Evolutionary conservation across 169 alveolate species (phyloP).

Genomic region (Cryptosporidium muris): DNA sequence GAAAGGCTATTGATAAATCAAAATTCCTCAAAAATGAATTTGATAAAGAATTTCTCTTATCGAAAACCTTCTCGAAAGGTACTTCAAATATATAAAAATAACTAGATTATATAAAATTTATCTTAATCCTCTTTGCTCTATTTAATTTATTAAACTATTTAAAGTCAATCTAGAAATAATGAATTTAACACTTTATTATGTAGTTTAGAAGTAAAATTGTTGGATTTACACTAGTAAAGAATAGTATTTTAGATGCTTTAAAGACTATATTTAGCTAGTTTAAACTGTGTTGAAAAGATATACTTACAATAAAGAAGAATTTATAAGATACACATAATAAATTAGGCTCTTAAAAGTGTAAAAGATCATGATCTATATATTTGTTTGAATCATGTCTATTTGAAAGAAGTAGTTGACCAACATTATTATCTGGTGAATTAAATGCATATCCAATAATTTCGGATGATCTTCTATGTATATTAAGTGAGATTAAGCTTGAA

Average conservation of each 20-base stretch:
- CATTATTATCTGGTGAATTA: slow-evolving; percentile 58
- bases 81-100: background rate
- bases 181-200: too few relatives aligned
- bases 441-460: slow-evolving; percentile 70
- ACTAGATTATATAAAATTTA: too few relatives aligned
- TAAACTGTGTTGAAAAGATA: background rate
- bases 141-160: background rate
- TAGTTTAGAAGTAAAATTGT: too few relatives aligned
- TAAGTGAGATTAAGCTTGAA: slow-evolving; percentile 6
- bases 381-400: slow-evolving; percentile 8
- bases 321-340: background rate
- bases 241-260: too few relatives aligned
- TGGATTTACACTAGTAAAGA: too few relatives aligned
- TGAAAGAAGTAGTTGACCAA: slow-evolving; percentile 51
- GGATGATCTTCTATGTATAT: slow-evolving; percentile 45
- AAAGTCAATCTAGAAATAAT: too few relatives aligned
- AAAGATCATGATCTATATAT: background rate
- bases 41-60: slow-evolving; percentile 49
- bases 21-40: slow-evolving; percentile 56
- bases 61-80: slow-evolving; percentile 37
- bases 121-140: background rate
- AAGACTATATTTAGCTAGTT: too few relatives aligned
- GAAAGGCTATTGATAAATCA: slow-evolving; percentile 64
- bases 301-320: background rate
- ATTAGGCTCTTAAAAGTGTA: too few relatives aligned